These are phyloP conservation scores for Acanthamoeba culbertsoni DNA, from an alignment of 208 protist genomes.

Conservation along the genomic window DNA sequence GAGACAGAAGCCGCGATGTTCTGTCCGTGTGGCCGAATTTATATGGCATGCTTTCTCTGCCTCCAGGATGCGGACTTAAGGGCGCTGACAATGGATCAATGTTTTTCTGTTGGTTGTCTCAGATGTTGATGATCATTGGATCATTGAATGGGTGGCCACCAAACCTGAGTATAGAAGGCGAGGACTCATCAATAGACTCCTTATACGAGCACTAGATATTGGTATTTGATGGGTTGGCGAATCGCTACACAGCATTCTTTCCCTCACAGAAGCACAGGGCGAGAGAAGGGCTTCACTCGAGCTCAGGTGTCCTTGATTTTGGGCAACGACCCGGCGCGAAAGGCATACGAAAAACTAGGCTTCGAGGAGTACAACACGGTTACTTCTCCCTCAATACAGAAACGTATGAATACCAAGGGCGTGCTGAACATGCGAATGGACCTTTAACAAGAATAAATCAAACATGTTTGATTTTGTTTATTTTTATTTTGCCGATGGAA, in stretches of 20 bases:
- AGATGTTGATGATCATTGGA: neutral
- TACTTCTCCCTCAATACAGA: neutral
- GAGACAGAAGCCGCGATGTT: neutral
- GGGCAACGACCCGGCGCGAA: neutral
- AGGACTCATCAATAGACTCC: neutral
- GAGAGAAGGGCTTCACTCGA: neutral
- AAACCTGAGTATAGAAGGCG: neutral
- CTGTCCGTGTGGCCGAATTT: neutral
- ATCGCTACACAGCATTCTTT: neutral
- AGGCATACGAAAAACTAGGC: neutral
- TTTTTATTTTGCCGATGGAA: neutral
- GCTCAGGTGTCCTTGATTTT: neutral
- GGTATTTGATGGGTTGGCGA: neutral
- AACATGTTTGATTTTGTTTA: neutral
- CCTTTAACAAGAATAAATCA: neutral
- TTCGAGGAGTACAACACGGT: slow-evolving; percentile 11
- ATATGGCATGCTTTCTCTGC: neutral
- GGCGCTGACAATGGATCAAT: neutral
- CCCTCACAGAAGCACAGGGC: neutral
- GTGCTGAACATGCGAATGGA: neutral
- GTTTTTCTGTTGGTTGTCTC: neutral
- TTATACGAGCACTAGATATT: neutral
- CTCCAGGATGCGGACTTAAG: neutral
- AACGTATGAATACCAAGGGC: neutral
- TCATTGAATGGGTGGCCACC: slow-evolving; percentile 11